Percentiles rank a stretch among this genome's conserved stretches.
phyloP scores from a whole-genome alignment of 108 stramenopile species.

The Seminavis robusta region DNA sequence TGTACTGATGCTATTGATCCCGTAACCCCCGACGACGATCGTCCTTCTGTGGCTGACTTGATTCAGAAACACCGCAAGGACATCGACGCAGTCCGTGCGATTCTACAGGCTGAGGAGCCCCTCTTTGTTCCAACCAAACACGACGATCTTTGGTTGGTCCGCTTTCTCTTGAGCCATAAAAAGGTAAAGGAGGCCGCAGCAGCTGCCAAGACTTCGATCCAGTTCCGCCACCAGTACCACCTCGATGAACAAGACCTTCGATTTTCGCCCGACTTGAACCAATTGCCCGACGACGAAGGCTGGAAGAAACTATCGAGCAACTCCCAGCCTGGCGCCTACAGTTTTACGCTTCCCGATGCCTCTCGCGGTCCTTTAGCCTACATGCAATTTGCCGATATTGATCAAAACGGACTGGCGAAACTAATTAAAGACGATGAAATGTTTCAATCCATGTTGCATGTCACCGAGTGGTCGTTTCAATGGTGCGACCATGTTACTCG shows the following conservation, averaged over 20 bases:
- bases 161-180: constrained; percentile 20
- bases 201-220: constrained; percentile 11
- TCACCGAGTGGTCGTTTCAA: constrained; percentile 18
- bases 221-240: constrained; percentile 9
- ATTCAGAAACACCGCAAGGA: constrained; percentile 4
- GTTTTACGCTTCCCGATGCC: constrained; percentile 16
- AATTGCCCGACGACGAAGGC: neutral
- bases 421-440: neutral
- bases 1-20: neutral
- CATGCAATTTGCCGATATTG: neutral
- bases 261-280: neutral
- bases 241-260: constrained; percentile 19
- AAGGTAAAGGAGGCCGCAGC: constrained; percentile 14
- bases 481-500: constrained; percentile 22
- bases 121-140: constrained; percentile 4
- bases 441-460: neutral
- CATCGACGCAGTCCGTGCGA: constrained; percentile 12
- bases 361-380: constrained; percentile 10
- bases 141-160: constrained; percentile 29
- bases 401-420: constrained; percentile 6
- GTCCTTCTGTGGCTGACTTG: constrained; percentile 16
- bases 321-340: neutral
- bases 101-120: constrained; percentile 3
- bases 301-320: too few species aligned
- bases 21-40: neutral